Percentiles rank a stretch among this genome's conserved stretches.
Conservation (phyloP, 2,329 filamentous ascomycete genomes). For the Chalaropsis ovoidea region DNA sequence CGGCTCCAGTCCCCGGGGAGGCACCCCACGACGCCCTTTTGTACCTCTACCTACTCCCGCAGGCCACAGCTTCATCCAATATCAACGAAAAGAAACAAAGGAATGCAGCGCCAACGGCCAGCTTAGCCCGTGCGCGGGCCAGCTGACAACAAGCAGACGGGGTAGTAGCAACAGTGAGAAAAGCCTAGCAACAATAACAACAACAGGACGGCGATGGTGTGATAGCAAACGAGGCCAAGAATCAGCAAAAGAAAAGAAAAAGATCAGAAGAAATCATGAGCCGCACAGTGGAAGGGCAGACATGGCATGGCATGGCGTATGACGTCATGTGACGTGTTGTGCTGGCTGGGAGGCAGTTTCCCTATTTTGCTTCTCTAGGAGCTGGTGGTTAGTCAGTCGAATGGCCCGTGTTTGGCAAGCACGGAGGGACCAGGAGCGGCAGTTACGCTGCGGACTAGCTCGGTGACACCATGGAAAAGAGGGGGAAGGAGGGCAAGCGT, state of each 20-base stretch:
- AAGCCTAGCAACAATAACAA: neutral
- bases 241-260: no score
- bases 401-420: neutral
- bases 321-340: no score
- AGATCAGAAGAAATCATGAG: no score
- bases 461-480: neutral
- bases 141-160: neutral
- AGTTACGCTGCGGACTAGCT: neutral
- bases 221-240: no score
- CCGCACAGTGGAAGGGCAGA: no score
- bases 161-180: neutral
- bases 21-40: neutral
- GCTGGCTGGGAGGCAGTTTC: neutral
- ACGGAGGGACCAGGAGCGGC: neutral
- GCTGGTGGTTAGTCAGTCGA: neutral
- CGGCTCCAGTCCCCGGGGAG: neutral
- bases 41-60: neutral
- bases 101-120: neutral
- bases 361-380: neutral
- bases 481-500: neutral
- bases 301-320: neutral
- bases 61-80: constrained; percentile 3
- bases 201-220: no score
- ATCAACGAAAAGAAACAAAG: neutral
- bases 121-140: neutral